phyloP scores from a whole-genome alignment of 306 rosid species.

The Carpinus fangiana region DNA sequence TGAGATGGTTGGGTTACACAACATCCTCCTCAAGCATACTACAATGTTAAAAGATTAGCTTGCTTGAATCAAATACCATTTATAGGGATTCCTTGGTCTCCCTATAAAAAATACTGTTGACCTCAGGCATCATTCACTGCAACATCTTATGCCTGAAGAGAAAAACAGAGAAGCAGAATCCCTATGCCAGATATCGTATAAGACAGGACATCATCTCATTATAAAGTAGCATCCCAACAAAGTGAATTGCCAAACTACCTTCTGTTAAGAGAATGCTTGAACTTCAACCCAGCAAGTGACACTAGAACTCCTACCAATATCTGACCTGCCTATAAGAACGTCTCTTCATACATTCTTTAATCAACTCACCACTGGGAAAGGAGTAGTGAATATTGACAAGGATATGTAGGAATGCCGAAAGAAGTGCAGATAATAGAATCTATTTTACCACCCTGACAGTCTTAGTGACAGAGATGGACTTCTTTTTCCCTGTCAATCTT shows the following conservation, averaged over 20 bases:
- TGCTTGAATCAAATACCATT: not conserved
- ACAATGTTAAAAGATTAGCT: not conserved
- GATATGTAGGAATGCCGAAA: not conserved
- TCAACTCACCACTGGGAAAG: not conserved
- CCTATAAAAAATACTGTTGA: not conserved
- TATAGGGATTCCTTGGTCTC: not conserved
- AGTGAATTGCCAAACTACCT: not conserved
- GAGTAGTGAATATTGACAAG: not conserved
- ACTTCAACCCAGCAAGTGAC: not conserved
- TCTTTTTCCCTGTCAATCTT: not conserved
- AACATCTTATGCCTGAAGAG: not conserved
- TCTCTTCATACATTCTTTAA: not conserved
- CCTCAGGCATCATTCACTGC: not conserved
- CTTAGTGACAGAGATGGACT: not conserved
- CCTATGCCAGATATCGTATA: not conserved
- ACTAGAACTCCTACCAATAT: not conserved
- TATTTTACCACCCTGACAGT: not conserved
- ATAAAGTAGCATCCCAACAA: not conserved
- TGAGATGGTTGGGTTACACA: not conserved
- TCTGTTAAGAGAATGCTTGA: not conserved
- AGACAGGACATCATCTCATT: slow-evolving; percentile 4
- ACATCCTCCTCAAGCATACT: not conserved
- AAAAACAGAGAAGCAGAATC: not conserved
- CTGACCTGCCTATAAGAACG: not conserved
- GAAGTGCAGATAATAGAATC: not conserved